phyloP scores from a whole-genome alignment of 805 yeast species.

The Candida chauliodis region DNA sequence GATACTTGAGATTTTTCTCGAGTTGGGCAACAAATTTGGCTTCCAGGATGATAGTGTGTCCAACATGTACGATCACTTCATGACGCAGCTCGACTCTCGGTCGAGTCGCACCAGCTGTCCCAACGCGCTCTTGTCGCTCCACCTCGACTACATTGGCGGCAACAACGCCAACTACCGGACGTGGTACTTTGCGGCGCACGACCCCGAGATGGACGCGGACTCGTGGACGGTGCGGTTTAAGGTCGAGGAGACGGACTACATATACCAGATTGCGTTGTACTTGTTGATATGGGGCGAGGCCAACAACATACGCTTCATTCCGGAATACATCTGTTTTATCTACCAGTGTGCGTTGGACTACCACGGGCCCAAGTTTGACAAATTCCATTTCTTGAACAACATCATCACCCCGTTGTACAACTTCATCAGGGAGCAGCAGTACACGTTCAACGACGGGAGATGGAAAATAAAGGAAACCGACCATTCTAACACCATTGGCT shows the following conservation, averaged over 20 bases:
- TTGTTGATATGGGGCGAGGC: constrained; percentile 76
- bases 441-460: constrained; percentile 50
- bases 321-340: constrained; percentile 37
- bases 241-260: constrained; percentile 53
- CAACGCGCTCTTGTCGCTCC: constrained; percentile 70
- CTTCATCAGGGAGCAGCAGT: constrained; percentile 67
- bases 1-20: constrained; percentile 57
- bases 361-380: constrained; percentile 2
- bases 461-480: constrained; percentile 63
- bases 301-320: constrained; percentile 54
- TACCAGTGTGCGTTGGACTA: constrained; percentile 18
- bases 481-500: constrained; percentile 56
- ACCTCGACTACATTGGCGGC: constrained; percentile 92
- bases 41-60: constrained; percentile 76
- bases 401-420: constrained; percentile 50
- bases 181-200: constrained; percentile 88
- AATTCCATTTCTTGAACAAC: constrained; percentile 30
- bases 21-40: constrained; percentile 66
- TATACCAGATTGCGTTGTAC: constrained; percentile 62
- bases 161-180: constrained; percentile 79
- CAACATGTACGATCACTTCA: constrained; percentile 78
- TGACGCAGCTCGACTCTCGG: constrained; percentile 82
- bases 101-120: constrained; percentile 73
- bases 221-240: constrained; percentile 68
- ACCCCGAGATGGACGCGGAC: constrained; percentile 33